phyloP scores from a whole-genome alignment of 73 alveolate species.

The Paramecium biaurelia region DNA sequence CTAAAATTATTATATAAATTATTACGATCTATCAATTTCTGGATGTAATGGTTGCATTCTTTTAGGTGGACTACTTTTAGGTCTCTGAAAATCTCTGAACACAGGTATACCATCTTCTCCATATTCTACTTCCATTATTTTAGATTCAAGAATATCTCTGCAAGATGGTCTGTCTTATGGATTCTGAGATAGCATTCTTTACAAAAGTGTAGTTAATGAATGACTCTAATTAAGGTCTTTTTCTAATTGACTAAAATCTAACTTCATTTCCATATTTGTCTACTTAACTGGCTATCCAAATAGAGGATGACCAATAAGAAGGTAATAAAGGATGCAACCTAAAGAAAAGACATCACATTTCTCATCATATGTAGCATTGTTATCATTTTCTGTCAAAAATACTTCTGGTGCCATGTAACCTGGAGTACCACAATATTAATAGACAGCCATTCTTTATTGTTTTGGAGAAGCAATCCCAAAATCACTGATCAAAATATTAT shows the following conservation, averaged over 20 bases:
- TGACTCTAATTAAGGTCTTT: constrained; percentile 24
- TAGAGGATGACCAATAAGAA: constrained; percentile 44
- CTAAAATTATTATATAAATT: background rate
- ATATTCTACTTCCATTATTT: constrained; percentile 19
- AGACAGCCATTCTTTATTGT: background rate
- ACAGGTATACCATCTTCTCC: constrained; percentile 52
- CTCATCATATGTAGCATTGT: constrained; percentile 41
- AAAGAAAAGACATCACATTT: constrained; percentile 65
- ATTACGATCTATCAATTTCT: background rate
- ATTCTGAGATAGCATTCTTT: background rate
- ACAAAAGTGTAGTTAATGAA: background rate
- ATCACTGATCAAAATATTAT: constrained; percentile 27
- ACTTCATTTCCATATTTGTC: constrained; percentile 32
- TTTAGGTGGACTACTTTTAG: constrained; percentile 53
- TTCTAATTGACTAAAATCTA: background rate
- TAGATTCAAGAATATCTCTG: background rate
- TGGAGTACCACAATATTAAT: constrained; percentile 63
- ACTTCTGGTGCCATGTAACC: constrained; percentile 71
- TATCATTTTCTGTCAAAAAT: constrained; percentile 39
- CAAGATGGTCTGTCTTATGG: constrained; percentile 32
- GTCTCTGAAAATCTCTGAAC: constrained; percentile 47
- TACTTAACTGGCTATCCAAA: background rate
- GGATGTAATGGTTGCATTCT: background rate
- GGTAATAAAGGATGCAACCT: constrained; percentile 59
- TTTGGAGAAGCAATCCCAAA: constrained; percentile 30